These are phyloP conservation scores for Zizania palustris DNA, from an alignment of 202 grass and related monocot genomes.

Conservation along the genomic window DNA sequence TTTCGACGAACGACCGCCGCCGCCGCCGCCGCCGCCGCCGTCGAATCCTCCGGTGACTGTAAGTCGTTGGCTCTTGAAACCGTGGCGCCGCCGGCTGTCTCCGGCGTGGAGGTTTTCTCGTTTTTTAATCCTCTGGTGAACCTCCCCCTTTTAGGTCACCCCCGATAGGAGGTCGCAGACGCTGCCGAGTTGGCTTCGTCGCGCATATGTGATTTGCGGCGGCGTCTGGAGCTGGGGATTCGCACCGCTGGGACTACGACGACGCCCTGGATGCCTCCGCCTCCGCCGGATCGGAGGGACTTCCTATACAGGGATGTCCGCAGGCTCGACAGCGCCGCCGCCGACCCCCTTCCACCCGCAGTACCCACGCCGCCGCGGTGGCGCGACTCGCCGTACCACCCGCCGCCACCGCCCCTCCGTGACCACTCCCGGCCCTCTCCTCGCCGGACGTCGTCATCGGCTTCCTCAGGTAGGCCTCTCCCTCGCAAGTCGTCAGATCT, in stretches of 20 bases:
- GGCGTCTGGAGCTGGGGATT: conserved; percentile 39
- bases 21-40: not conserved
- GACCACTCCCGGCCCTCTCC: conserved; percentile 48
- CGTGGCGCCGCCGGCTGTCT: conserved; percentile 10
- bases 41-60: not conserved
- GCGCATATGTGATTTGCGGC: conserved; percentile 51
- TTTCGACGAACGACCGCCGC: not conserved
- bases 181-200: conserved; percentile 26
- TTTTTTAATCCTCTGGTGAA: not conserved
- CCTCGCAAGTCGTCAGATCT: conserved; percentile 47
- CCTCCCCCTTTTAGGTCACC: conserved; percentile 4
- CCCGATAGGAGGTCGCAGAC: conserved; percentile 7
- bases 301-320: conserved; percentile 72
- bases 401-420: too few relatives aligned
- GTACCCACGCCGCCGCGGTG: too few relatives aligned
- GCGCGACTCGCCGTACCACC: too few relatives aligned
- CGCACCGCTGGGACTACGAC: conserved; percentile 31
- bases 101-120: not conserved
- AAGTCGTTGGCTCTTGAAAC: not conserved
- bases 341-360: conserved; percentile 50
- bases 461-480: conserved; percentile 45
- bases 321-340: conserved; percentile 55
- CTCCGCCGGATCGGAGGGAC: conserved; percentile 78
- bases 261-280: conserved; percentile 69
- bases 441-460: conserved; percentile 46